phyloP scores from a whole-genome alignment of 2,329 filamentous ascomycete genomes.

The Pseudofabraea citricarpa region DNA sequence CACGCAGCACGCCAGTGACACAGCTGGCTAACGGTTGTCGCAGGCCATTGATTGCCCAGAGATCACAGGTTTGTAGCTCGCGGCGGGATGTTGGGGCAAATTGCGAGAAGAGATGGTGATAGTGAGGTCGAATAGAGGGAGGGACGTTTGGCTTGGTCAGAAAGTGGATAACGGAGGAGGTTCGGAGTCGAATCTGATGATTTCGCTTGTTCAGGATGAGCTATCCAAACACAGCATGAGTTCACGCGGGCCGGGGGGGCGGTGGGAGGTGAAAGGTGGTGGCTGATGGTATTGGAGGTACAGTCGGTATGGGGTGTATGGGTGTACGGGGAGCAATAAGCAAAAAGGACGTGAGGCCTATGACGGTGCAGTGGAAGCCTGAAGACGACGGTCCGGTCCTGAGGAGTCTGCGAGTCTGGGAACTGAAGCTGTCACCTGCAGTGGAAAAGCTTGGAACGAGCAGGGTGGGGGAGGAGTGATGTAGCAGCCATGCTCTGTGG shows the following conservation, averaged over 20 bases:
- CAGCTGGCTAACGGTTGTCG: slow-evolving; percentile 47
- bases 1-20: slow-evolving; percentile 53
- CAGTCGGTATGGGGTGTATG: too few relatives aligned
- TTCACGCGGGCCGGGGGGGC: too few relatives aligned
- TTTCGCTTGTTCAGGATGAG: not conserved
- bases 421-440: slow-evolving; percentile 1
- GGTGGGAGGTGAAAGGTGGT: not conserved
- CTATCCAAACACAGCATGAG: not conserved
- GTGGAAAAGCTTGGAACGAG: slow-evolving; percentile 1
- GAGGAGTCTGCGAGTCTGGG: not conserved
- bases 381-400: not conserved
- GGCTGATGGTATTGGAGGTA: not conserved
- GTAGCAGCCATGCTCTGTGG: not conserved
- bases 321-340: too few relatives aligned
- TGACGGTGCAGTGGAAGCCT: not conserved
- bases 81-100: too few relatives aligned
- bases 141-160: too few relatives aligned
- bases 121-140: too few relatives aligned
- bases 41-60: slow-evolving; percentile 46
- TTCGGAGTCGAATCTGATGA: not conserved
- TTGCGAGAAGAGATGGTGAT: too few relatives aligned
- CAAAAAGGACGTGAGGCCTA: not conserved
- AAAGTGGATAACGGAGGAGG: not conserved
- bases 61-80: too few relatives aligned
- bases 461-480: slow-evolving; percentile 1